Evolutionary conservation across 208 protist species (phyloP), one percentile per base, ranked within the genome.

Genomic region (Leishmania gerbilli): DNA sequence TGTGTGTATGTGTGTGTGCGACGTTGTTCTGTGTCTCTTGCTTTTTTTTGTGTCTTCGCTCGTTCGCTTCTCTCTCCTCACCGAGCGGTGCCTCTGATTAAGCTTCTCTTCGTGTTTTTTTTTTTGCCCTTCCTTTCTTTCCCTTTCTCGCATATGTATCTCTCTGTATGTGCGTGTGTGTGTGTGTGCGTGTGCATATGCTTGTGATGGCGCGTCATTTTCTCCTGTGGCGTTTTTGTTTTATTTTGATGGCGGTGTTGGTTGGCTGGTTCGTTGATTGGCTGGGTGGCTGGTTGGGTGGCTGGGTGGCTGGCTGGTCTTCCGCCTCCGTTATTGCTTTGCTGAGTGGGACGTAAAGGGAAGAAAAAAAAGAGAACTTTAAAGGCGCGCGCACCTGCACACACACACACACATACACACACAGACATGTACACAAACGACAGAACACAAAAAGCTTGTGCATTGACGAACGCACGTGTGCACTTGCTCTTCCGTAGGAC

Each of bases 361-460:
- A 31, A 31, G 56, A 51, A 79, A 71, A 55, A 42, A 69, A 56
- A 71, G 60, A 8, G 58, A 53, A 34, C 4, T 11, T 19, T 21
- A 42, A 45, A 67, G n/a, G 13, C n/a, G 45, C 34, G 21, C 34
- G 27, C 27, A 53, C 69, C 7, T 19, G 40, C 9, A 37, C 42
- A n/a, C n/a, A 72, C 42, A 58, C 31, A 58, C 64, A 27, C 42
- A 80, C 40, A 80, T 2, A 80, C 62, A 53, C 4, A 24, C 64
- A 37, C 45, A n/a, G 45, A 80, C 42, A 47, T 47, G 24, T 37
- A 64, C 27, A 27, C n/a, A 27, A 17, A 19, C 6, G 3, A 64
- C 15, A 74, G 11, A n/a, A 15, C 21, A 51, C 27, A 51, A 21
- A 74, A n/a, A 53, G 15, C 51, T 55, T 21, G 42, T n/a, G 31